These are phyloP conservation scores for Stramenopiles sp. DNA, from an alignment of 352 stramenopile genomes.

Conservation along the genomic window DNA sequence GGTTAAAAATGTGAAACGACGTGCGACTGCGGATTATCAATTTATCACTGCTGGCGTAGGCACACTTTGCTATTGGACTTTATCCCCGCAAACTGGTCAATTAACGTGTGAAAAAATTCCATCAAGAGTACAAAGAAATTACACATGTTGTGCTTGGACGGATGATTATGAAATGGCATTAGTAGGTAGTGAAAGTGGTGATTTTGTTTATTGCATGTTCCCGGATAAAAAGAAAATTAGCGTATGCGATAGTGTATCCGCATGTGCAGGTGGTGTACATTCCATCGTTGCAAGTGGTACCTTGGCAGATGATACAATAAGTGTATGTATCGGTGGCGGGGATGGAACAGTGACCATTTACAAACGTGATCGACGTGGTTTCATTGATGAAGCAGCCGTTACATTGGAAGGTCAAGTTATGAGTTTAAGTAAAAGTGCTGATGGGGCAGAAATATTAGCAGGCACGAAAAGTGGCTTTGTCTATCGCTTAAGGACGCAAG, in stretches of 20 bases:
- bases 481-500: slow-evolving; percentile 30
- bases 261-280: slow-evolving; percentile 50
- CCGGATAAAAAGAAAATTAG: slow-evolving; percentile 46
- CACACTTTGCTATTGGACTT: slow-evolving; percentile 48
- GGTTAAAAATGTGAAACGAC: slow-evolving; percentile 61
- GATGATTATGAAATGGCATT: no score
- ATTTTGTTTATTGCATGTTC: slow-evolving; percentile 58
- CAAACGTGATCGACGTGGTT: slow-evolving; percentile 35
- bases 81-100: slow-evolving; percentile 56
- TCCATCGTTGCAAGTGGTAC: slow-evolving; percentile 25
- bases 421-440: slow-evolving; percentile 21
- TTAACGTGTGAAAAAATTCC: slow-evolving; percentile 40
- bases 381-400: slow-evolving; percentile 40
- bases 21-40: slow-evolving; percentile 57
- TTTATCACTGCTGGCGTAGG: slow-evolving; percentile 54
- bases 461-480: slow-evolving; percentile 51
- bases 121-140: slow-evolving; percentile 14
- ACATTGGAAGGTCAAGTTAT: slow-evolving; percentile 39
- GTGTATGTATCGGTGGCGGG: slow-evolving; percentile 47
- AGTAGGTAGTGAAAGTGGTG: slow-evolving; percentile 16
- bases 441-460: slow-evolving; percentile 36
- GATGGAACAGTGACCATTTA: slow-evolving; percentile 59
- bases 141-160: no score
- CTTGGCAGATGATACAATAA: slow-evolving; percentile 8
- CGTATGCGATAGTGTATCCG: slow-evolving; percentile 35